A percentile compares a stretch with the other conserved stretches of the same genome.
phyloP scores from a whole-genome alignment of 768 basidiomycete species.

The Termitomyces sp. region DNA sequence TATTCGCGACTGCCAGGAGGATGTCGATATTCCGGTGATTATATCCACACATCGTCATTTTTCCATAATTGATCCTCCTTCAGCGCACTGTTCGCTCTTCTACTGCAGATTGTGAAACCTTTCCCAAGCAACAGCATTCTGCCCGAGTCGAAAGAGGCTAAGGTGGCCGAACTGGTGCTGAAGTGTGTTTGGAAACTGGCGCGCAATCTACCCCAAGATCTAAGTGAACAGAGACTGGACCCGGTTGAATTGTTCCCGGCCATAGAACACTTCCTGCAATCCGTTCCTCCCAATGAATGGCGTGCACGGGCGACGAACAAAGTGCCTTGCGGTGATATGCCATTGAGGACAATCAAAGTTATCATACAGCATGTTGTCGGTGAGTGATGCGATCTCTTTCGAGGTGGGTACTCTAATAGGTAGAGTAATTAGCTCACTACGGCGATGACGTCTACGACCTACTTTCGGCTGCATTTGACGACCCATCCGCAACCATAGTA shows the following conservation, averaged over 20 bases:
- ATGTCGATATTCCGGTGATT: conserved; percentile 89
- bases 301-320: conserved; percentile 86
- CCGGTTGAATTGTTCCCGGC: conserved; percentile 88
- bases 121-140: conserved; percentile 73
- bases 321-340: conserved; percentile 97
- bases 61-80: conserved; percentile 7
- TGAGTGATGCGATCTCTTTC: conserved; percentile 38
- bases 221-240: conserved; percentile 75
- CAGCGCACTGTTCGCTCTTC: conserved; percentile 76
- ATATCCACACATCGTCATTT: not conserved
- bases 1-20: conserved; percentile 87
- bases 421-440: conserved; percentile 56
- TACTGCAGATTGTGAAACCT: conserved; percentile 80
- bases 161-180: conserved; percentile 87
- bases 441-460: conserved; percentile 90
- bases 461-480: conserved; percentile 87
- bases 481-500: conserved; percentile 95
- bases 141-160: conserved; percentile 76
- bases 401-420: conserved; percentile 2
- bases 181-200: conserved; percentile 99
- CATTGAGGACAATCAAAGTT: conserved; percentile 94
- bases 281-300: conserved; percentile 95
- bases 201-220: conserved; percentile 88
- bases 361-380: conserved; percentile 97
- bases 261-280: conserved; percentile 91